phyloP scores from a whole-genome alignment of 495 filamentous ascomycete species.

The Neurospora sp. region DNA sequence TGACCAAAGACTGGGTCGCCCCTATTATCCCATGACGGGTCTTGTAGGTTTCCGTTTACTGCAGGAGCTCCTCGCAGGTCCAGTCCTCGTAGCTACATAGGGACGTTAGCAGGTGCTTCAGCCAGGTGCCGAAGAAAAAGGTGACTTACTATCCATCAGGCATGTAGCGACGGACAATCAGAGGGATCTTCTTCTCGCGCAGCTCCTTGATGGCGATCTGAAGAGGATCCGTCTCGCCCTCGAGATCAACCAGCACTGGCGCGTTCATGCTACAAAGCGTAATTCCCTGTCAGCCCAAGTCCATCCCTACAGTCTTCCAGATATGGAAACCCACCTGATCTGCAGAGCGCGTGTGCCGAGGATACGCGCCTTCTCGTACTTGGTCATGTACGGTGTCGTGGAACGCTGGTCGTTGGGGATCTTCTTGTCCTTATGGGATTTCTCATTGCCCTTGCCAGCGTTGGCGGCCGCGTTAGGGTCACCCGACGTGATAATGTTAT shows the following conservation, averaged over 20 bases:
- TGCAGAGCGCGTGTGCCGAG: slow-evolving; percentile 88
- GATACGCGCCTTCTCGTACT: slow-evolving; percentile 92
- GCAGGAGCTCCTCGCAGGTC: slow-evolving; percentile 90
- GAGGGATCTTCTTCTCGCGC: slow-evolving; percentile 94
- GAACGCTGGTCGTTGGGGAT: slow-evolving; percentile 79
- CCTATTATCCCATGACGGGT: background rate
- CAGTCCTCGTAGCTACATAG: slow-evolving; percentile 86
- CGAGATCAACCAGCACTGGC: slow-evolving; percentile 89
- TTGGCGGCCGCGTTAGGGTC: slow-evolving; percentile 64
- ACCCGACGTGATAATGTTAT: slow-evolving; percentile 51
- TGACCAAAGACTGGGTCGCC: background rate
- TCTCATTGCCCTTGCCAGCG: slow-evolving; percentile 34
- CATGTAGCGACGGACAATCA: slow-evolving; percentile 88
- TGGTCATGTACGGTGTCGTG: slow-evolving; percentile 98
- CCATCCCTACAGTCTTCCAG: background rate
- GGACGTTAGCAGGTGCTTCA: slow-evolving; percentile 9
- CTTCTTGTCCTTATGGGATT: slow-evolving; percentile 73
- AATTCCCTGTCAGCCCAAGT: slow-evolving; percentile 1
- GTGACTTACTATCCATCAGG: slow-evolving; percentile 86
- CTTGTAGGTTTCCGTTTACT: slow-evolving; percentile 16
- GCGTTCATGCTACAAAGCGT: slow-evolving; percentile 73
- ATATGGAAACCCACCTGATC: slow-evolving; percentile 59
- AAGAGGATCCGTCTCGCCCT: slow-evolving; percentile 94
- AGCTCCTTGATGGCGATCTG: slow-evolving; percentile 97
- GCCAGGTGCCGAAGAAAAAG: background rate